These are phyloP conservation scores for Hirsutella rhossiliensis DNA, from an alignment of 2,329 filamentous ascomycete genomes.

Conservation along the genomic window DNA sequence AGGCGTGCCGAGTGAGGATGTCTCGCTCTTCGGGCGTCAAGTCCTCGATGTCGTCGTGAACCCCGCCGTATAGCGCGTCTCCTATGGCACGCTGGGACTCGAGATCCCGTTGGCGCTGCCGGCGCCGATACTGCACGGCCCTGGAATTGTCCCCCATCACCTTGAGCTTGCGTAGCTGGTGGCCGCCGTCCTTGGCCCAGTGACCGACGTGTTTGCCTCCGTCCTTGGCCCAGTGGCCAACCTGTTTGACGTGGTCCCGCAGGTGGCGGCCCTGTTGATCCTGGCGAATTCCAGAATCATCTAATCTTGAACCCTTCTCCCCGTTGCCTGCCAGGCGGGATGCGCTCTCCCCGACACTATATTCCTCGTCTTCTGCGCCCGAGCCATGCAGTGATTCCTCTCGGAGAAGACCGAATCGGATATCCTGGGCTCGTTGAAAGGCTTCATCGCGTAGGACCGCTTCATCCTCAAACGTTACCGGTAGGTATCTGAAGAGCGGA, in stretches of 20 bases:
- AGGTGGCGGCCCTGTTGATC: slow-evolving; percentile 12
- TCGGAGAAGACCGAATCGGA: slow-evolving; percentile 49
- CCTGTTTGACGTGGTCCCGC: slow-evolving; percentile 33
- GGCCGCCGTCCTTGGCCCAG: slow-evolving; percentile 30
- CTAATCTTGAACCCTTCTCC: slow-evolving; percentile 25
- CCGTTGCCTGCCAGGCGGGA: slow-evolving; percentile 21
- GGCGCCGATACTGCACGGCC: slow-evolving; percentile 34
- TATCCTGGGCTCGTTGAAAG: slow-evolving; percentile 69
- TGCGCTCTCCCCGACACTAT: slow-evolving; percentile 25
- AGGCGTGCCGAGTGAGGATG: slow-evolving; percentile 71
- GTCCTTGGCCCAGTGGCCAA: slow-evolving; percentile 28
- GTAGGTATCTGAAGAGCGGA: slow-evolving; percentile 77
- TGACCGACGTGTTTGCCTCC: slow-evolving; percentile 17
- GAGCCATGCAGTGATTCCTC: slow-evolving; percentile 36
- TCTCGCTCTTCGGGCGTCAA: slow-evolving; percentile 84
- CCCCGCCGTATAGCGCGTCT: slow-evolving; percentile 73
- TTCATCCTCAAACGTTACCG: slow-evolving; percentile 92
- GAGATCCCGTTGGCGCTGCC: slow-evolving; percentile 45
- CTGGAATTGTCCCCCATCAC: slow-evolving; percentile 16
- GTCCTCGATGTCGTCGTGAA: slow-evolving; percentile 90
- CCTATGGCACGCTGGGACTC: slow-evolving; percentile 65
- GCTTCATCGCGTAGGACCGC: slow-evolving; percentile 83
- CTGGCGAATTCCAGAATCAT: slow-evolving; percentile 17
- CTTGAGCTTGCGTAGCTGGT: slow-evolving; percentile 34
- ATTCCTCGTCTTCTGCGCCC: slow-evolving; percentile 18